Conservation (phyloP, 257 asterid species). For the Primulina tabacum region DNA sequence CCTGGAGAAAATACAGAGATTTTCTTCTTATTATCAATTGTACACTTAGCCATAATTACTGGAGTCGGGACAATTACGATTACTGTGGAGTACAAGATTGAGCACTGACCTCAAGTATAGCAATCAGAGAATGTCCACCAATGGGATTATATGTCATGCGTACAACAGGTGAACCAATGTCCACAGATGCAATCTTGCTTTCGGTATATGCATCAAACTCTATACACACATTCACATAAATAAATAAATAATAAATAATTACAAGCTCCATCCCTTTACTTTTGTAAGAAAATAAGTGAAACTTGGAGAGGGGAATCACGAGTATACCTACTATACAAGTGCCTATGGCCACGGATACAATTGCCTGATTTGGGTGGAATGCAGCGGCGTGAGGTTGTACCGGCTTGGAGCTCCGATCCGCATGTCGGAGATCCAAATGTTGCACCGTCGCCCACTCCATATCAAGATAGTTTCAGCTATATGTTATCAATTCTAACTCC, state of each 20-base stretch:
- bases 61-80: background rate
- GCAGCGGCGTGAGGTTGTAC: constrained; percentile 97
- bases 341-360: constrained; percentile 80
- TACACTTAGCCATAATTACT: background rate
- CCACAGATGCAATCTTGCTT: constrained; percentile 88
- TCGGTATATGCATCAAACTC: constrained; percentile 97
- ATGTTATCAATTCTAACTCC: constrained; percentile 10
- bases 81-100: background rate
- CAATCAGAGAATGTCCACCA: constrained; percentile 68
- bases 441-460: constrained; percentile 99
- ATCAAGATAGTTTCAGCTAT: constrained; percentile 22
- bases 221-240: constrained; percentile 25
- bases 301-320: background rate
- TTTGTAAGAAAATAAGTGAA: background rate
- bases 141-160: constrained; percentile 95
- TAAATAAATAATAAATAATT: background rate
- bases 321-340: constrained; percentile 67
- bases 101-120: constrained; percentile 85
- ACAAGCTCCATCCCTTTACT: background rate
- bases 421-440: constrained; percentile 97
- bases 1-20: background rate
- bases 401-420: constrained; percentile 88
- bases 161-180: constrained; percentile 97
- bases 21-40: constrained; percentile 11
- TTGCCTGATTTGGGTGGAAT: constrained; percentile 84